phyloP scores from a whole-genome alignment of 192 early-diverging fungal species.

The Pilaira anomala region DNA sequence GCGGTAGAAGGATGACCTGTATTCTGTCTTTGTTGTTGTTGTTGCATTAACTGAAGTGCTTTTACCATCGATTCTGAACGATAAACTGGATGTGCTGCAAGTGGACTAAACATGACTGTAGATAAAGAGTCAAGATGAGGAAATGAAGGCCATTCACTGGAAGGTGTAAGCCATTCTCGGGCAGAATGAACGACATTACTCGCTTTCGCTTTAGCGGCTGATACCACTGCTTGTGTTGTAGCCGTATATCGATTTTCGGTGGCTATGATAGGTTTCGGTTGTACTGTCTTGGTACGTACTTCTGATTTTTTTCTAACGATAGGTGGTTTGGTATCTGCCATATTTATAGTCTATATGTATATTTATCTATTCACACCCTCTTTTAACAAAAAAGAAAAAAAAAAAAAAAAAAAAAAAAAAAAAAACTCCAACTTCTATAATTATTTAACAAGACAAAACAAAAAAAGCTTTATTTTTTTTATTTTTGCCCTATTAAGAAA shows the following conservation, averaged over 20 bases:
- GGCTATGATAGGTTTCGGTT: background rate
- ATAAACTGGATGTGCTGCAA: conserved; percentile 48
- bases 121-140: conserved; percentile 35
- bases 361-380: background rate
- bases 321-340: conserved; percentile 15
- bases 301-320: background rate
- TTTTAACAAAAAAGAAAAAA: too few species aligned
- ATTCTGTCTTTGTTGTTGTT: conserved; percentile 24
- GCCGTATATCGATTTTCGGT: background rate
- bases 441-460: too few species aligned
- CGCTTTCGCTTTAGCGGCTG: conserved; percentile 20
- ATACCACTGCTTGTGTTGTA: background rate
- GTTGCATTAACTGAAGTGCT: conserved; percentile 50
- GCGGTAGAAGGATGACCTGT: background rate
- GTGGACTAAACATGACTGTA: conserved; percentile 51
- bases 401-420: too few species aligned
- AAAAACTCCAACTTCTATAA: too few species aligned
- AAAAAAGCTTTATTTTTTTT: too few species aligned
- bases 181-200: conserved; percentile 21
- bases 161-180: conserved; percentile 34
- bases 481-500: too few species aligned
- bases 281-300: background rate
- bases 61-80: conserved; percentile 51
- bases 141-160: conserved; percentile 7
- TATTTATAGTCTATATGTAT: background rate